These are phyloP conservation scores for Aphanomyces invadans DNA, from an alignment of 352 stramenopile species.

Conservation along the genomic window DNA sequence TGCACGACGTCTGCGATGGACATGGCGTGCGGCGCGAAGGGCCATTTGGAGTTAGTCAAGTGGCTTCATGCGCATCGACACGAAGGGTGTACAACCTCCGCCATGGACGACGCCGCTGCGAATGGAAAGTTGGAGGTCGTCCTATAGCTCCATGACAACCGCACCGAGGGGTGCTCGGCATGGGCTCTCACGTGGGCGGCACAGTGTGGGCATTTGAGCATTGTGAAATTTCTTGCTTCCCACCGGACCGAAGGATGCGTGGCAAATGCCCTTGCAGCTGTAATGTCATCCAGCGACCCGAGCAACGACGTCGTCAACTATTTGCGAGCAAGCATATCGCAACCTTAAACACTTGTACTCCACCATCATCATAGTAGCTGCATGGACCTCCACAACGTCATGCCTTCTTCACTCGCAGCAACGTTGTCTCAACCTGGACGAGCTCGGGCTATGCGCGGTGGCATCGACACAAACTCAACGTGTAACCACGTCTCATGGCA, in stretches of 20 bases:
- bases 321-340: no score
- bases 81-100: constrained; percentile 15
- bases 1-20: constrained; percentile 18
- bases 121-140: constrained; percentile 12
- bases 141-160: constrained; percentile 1
- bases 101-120: constrained; percentile 3
- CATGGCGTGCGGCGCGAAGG: not conserved
- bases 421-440: no score
- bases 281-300: not conserved
- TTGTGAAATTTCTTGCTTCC: not conserved
- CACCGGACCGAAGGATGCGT: not conserved
- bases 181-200: not conserved
- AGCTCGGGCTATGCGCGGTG: no score
- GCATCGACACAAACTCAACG: no score
- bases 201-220: not conserved
- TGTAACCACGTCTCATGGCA: no score
- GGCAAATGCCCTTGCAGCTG: not conserved
- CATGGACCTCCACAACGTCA: no score
- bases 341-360: no score
- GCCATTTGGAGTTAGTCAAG: constrained; percentile 10
- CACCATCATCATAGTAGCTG: no score
- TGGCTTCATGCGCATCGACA: constrained; percentile 14
- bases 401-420: no score
- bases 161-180: not conserved
- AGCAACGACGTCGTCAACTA: not conserved